These are phyloP conservation scores for Cicer bijugum DNA, from an alignment of 306 rosid genomes.

Conservation along the genomic window DNA sequence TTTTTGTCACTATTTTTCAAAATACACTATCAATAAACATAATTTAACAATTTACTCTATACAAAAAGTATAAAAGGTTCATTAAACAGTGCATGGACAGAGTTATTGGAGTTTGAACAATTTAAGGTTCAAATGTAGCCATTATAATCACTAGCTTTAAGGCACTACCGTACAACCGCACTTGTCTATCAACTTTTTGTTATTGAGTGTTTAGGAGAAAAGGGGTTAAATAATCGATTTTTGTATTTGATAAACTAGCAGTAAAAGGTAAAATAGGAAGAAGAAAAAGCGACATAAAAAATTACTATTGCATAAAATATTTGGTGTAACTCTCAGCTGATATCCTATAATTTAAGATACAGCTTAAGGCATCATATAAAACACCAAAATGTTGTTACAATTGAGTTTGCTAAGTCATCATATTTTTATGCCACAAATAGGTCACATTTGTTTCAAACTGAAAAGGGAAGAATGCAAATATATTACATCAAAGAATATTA, in stretches of 20 bases:
- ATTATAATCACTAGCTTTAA: background rate
- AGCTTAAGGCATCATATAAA: background rate
- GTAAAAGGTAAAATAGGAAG: no score
- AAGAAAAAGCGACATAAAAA: no score
- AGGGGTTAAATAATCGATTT: no score
- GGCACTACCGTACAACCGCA: no score
- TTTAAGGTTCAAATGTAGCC: background rate
- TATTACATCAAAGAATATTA: slow-evolving; percentile 32
- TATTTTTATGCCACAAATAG: slow-evolving; percentile 33
- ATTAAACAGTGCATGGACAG: background rate
- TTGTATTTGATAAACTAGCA: no score
- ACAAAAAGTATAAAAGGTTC: background rate
- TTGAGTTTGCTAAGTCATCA: slow-evolving; percentile 21
- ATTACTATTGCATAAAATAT: background rate
- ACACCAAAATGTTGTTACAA: slow-evolving; percentile 9
- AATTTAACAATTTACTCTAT: background rate
- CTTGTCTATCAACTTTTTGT: no score
- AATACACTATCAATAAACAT: background rate
- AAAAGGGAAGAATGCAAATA: background rate
- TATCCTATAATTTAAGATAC: background rate
- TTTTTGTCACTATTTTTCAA: background rate
- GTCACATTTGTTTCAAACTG: slow-evolving; percentile 18
- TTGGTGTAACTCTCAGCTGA: background rate
- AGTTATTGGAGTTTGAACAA: background rate
- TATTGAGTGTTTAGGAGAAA: no score